phyloP scores from a whole-genome alignment of 2,329 filamentous ascomycete species.

The Fusarium sacchari region DNA sequence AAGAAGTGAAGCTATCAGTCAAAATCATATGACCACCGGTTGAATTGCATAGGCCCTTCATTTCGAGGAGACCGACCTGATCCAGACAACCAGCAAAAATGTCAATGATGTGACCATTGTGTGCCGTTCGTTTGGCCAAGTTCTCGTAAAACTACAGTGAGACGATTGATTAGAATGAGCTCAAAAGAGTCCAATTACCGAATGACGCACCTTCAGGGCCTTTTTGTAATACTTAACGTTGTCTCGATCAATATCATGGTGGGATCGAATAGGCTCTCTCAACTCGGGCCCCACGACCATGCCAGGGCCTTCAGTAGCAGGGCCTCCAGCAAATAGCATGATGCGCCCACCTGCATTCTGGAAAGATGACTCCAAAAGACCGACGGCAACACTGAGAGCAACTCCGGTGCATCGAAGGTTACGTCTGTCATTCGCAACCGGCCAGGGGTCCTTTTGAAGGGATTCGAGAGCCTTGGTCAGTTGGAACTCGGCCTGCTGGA shows the following conservation, averaged over 20 bases:
- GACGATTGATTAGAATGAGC: constrained; percentile 45
- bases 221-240: constrained; percentile 99
- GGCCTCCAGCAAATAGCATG: constrained; percentile 96
- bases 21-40: constrained; percentile 98
- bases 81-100: constrained; percentile 98
- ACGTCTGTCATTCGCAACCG: constrained; percentile 91
- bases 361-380: constrained; percentile 92
- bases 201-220: constrained; percentile 79
- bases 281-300: constrained; percentile 97
- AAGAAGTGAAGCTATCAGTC: constrained; percentile 97
- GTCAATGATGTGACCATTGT: constrained; percentile 97
- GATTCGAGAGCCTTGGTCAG: constrained; percentile 96
- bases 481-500: constrained; percentile 96
- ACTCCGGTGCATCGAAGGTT: constrained; percentile 93
- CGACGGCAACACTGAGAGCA: constrained; percentile 93
- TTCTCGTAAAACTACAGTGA: constrained; percentile 84
- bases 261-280: constrained; percentile 94
- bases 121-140: constrained; percentile 90
- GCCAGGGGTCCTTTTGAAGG: constrained; percentile 97
- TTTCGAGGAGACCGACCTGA: constrained; percentile 95
- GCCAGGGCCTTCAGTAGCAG: constrained; percentile 94
- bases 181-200: not conserved
- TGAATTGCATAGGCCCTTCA: constrained; percentile 96
- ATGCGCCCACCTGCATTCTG: constrained; percentile 94
- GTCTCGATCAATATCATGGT: constrained; percentile 98